Evolutionary conservation across 257 asterid species (phyloP), one percentile per base, ranked within the genome.

Genomic region (Solanum gracilifrons): DNA sequence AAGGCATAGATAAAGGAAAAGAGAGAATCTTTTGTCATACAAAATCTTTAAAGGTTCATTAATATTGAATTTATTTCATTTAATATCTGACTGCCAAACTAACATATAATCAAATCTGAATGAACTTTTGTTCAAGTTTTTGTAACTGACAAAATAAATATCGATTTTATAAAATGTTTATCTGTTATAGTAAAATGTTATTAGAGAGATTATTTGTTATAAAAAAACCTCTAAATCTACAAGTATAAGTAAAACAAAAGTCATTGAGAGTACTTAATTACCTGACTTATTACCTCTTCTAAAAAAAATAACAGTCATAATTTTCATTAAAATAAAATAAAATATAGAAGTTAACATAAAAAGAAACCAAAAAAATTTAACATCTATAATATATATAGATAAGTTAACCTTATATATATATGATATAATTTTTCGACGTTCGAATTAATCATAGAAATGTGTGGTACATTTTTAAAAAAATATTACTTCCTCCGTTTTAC

Each of bases 301-400:
- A 48, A 15, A 48, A 48, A 48, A 48, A 48, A 48, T 5, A 48
- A 48, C 18, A 3, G 58, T 48, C 58, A 48, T 48, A 48, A 51
- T 51, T 16, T 16, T 51, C 23, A 1, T 51, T 51, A 2, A 0
- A 48, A 48, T 0, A 2, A 51, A 5, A 51, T 16, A 0, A 16
- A 51, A 6, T 16, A 2, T 1, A 51, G 4, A 51, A 51, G 23
- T 16, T 16, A 16, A 51, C 0, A 51, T 16, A 2, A 51, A 51
- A 51, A 51, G 51, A 16, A 0, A 15, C 1, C 1, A 51, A 48
- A 15, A 48, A 0, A 48, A 48, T 48, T 48, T 8, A 15, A 5
- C 2, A 46, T 46, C 2, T 4, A 11, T 12, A 9, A 18, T n/a
- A 10, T 4, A 62, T n/a, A 64, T 64, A 62, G 0, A 23, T 64